Conservation (phyloP, 441 rosid species). For the Theobroma grandiflorum region DNA sequence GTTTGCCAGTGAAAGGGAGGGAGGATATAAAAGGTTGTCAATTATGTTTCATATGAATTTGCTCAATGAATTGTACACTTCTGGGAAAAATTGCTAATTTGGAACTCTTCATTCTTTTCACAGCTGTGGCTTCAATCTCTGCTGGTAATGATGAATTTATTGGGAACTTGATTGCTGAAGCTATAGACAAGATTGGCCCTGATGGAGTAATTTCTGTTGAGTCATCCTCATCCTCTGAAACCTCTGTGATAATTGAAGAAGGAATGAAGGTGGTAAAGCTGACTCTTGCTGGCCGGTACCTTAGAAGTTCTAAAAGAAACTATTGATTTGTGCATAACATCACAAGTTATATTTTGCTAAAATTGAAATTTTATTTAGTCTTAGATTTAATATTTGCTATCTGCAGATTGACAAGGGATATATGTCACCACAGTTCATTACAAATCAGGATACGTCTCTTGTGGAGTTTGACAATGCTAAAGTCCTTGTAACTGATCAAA, state of each 20-base stretch:
- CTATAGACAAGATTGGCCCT: conserved; percentile 81
- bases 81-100: conserved; percentile 7
- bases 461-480: conserved; percentile 88
- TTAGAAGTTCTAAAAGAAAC: conserved; percentile 10
- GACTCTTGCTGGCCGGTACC: conserved; percentile 22
- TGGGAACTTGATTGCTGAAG: conserved; percentile 79
- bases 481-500: conserved; percentile 86
- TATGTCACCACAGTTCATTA: conserved; percentile 87
- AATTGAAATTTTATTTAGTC: conserved; percentile 16
- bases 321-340: background rate
- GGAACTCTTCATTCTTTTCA: conserved; percentile 28
- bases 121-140: conserved; percentile 96
- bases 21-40: conserved; percentile 71
- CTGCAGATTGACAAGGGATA: conserved; percentile 88
- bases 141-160: conserved; percentile 89
- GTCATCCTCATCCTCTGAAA: conserved; percentile 79
- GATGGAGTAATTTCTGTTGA: conserved; percentile 89
- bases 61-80: background rate
- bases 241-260: conserved; percentile 81
- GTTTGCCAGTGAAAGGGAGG: conserved; percentile 71
- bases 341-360: background rate
- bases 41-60: conserved; percentile 8
- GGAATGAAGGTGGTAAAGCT: conserved; percentile 78
- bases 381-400: conserved; percentile 26
- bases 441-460: conserved; percentile 74